phyloP scores from a whole-genome alignment of 345 rosid genomes.

The Lepidium didymum region DNA sequence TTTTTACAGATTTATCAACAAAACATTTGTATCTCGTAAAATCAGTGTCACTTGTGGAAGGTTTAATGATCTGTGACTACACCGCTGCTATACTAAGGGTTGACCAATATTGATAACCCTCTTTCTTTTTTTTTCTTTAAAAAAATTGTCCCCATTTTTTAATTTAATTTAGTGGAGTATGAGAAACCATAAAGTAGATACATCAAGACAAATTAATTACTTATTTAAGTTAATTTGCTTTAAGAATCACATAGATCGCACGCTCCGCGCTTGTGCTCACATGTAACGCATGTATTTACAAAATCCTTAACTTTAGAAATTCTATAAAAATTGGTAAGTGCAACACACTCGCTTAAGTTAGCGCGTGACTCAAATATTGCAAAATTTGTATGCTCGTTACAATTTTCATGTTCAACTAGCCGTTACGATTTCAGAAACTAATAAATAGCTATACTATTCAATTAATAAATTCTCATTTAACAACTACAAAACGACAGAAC shows the following conservation, averaged over 20 bases:
- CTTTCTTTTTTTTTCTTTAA: not conserved
- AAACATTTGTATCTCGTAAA: too few species aligned
- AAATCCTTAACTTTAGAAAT: not conserved
- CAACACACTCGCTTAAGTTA: not conserved
- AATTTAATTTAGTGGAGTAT: not conserved
- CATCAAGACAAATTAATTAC: not conserved
- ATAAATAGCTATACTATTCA: not conserved
- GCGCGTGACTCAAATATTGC: not conserved
- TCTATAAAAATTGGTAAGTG: not conserved
- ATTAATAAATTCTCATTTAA: not conserved
- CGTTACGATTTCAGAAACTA: not conserved
- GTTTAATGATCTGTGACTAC: too few species aligned
- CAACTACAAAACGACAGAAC: too few species aligned
- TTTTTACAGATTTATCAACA: too few species aligned
- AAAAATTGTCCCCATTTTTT: not conserved
- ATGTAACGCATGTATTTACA: not conserved
- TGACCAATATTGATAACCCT: too few species aligned
- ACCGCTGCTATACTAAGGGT: too few species aligned
- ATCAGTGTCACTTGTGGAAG: too few species aligned
- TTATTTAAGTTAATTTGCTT: not conserved
- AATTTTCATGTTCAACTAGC: constrained; percentile 2
- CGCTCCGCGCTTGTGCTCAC: too few species aligned
- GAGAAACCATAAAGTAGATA: not conserved
- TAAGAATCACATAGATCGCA: not conserved
- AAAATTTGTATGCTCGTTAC: constrained; percentile 20